phyloP scores from a whole-genome alignment of 1,284 basidiomycete species.

The Leccinum angustisporum region DNA sequence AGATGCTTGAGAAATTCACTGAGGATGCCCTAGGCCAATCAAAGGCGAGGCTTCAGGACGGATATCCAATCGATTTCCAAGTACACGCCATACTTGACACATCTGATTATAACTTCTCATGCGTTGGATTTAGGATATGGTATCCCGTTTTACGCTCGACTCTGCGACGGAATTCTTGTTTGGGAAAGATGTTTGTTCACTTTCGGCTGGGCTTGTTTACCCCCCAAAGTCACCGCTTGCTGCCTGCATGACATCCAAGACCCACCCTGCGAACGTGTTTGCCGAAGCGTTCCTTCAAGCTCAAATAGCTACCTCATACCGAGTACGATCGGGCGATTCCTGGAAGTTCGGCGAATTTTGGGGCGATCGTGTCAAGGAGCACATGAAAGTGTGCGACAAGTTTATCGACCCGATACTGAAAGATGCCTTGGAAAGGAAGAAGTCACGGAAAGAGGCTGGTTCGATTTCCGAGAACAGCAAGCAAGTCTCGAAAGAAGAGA shows the following conservation, averaged over 20 bases:
- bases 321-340: slow-evolving; percentile 20
- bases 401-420: slow-evolving; percentile 39
- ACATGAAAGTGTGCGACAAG: slow-evolving; percentile 34
- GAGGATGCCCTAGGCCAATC: slow-evolving; percentile 41
- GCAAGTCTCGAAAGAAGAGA: slow-evolving; percentile 27
- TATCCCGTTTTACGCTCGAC: slow-evolving; percentile 42
- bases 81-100: slow-evolving; percentile 14
- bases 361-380: slow-evolving; percentile 30
- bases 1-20: slow-evolving; percentile 50
- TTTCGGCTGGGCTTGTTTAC: slow-evolving; percentile 32
- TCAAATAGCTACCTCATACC: slow-evolving; percentile 23
- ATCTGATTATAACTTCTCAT: not conserved
- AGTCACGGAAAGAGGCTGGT: slow-evolving; percentile 13
- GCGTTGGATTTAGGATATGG: slow-evolving; percentile 30
- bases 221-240: slow-evolving; percentile 20
- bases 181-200: slow-evolving; percentile 33
- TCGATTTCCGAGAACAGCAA: slow-evolving; percentile 13
- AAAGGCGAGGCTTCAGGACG: slow-evolving; percentile 40
- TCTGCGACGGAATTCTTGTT: slow-evolving; percentile 43
- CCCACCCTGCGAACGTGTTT: slow-evolving; percentile 34
- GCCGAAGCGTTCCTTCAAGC: slow-evolving; percentile 33
- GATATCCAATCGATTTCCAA: slow-evolving; percentile 52
- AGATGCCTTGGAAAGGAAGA: slow-evolving; percentile 33
- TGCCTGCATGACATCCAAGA: slow-evolving; percentile 1
- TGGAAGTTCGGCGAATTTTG: slow-evolving; percentile 38